Evolutionary conservation across 177 flowering plant species (phyloP).

Genomic region (Vitis hybrid): DNA sequence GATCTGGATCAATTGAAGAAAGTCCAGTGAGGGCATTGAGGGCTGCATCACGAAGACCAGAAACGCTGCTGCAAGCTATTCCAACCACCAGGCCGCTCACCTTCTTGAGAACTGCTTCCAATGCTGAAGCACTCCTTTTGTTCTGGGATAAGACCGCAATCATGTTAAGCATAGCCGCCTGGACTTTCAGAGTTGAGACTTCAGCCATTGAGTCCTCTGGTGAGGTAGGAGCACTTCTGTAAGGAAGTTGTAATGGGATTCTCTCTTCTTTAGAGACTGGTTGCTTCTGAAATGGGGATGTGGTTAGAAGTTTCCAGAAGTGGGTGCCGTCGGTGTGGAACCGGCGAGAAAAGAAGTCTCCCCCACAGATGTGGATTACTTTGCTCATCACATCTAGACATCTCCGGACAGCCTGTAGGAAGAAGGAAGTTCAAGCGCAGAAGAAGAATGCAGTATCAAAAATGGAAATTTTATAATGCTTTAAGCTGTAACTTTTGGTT

Average conservation of each 20-base stretch:
- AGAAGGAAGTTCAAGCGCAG: background rate
- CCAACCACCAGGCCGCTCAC: slow-evolving; percentile 89
- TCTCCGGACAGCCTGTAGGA: slow-evolving; percentile 60
- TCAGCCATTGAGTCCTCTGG: slow-evolving; percentile 64
- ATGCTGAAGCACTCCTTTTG: slow-evolving; percentile 69
- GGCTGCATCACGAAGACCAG: slow-evolving; percentile 69
- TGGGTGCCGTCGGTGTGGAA: slow-evolving; percentile 76
- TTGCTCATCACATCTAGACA: slow-evolving; percentile 61
- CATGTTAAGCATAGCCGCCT: slow-evolving; percentile 80
- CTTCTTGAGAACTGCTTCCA: slow-evolving; percentile 75
- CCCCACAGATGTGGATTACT: slow-evolving; percentile 74
- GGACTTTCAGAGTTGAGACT: slow-evolving; percentile 71
- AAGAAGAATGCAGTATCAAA: too few relatives aligned
- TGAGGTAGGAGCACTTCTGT: slow-evolving; percentile 40
- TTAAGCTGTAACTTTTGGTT: too few relatives aligned
- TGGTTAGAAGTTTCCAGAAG: slow-evolving; percentile 77
- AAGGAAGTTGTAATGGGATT: slow-evolving; percentile 68
- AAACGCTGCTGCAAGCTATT: slow-evolving; percentile 78
- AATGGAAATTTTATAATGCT: too few relatives aligned
- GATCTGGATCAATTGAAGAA: slow-evolving; percentile 76
- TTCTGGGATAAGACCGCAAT: slow-evolving; percentile 66
- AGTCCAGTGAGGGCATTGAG: slow-evolving; percentile 68
- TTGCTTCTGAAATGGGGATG: slow-evolving; percentile 60
- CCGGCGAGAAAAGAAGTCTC: slow-evolving; percentile 92
- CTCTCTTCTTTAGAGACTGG: slow-evolving; percentile 37